Percentiles rank a stretch among this genome's conserved stretches.
These are phyloP conservation scores for Asterophora parasitica DNA, from an alignment of 768 basidiomycete species.

Conservation along the genomic window DNA sequence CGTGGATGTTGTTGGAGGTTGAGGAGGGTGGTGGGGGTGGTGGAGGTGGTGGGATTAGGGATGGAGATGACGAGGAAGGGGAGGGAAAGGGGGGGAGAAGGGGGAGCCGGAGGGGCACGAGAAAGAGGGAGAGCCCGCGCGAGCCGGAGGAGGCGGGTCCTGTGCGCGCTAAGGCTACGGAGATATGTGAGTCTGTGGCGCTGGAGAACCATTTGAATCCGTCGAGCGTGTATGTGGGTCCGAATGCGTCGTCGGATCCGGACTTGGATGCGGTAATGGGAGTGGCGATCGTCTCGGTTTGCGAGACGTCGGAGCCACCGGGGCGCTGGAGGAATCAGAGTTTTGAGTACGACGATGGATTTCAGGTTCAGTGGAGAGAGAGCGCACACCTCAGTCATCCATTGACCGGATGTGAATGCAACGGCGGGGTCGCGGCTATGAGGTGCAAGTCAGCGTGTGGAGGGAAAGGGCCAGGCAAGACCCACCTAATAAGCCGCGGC, in stretches of 20 bases:
- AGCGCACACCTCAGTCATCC: slow-evolving; percentile 69
- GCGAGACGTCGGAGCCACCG: slow-evolving; percentile 72
- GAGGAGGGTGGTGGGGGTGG: slow-evolving; percentile 37
- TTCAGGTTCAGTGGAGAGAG: slow-evolving; percentile 21
- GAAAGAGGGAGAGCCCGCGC: slow-evolving; percentile 66
- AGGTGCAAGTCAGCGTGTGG: neutral
- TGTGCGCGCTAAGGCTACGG: slow-evolving; percentile 71
- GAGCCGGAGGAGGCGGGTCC: slow-evolving; percentile 53
- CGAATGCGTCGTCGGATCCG: slow-evolving; percentile 26
- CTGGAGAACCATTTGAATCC: slow-evolving; percentile 86
- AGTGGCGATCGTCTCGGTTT: slow-evolving; percentile 61
- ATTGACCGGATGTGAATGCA: slow-evolving; percentile 74
- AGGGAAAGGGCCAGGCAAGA: too few species aligned
- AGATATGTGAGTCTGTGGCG: slow-evolving; percentile 71
- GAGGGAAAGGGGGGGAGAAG: slow-evolving; percentile 37
- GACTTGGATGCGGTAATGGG: slow-evolving; percentile 25
- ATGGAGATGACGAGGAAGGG: slow-evolving; percentile 34
- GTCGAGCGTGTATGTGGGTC: slow-evolving; percentile 52
- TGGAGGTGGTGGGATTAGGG: slow-evolving; percentile 32
- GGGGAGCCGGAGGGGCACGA: slow-evolving; percentile 61
- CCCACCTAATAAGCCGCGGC: slow-evolving; percentile 57
- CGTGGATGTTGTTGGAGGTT: slow-evolving; percentile 57
- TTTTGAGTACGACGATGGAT: slow-evolving; percentile 29
- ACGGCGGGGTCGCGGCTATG: slow-evolving; percentile 53
- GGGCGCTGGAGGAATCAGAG: slow-evolving; percentile 41